Evolutionary conservation across 768 basidiomycete genomes (phyloP), one percentile per base, ranked within the genome.

Genomic region (Neoboletus subvelutipes): DNA sequence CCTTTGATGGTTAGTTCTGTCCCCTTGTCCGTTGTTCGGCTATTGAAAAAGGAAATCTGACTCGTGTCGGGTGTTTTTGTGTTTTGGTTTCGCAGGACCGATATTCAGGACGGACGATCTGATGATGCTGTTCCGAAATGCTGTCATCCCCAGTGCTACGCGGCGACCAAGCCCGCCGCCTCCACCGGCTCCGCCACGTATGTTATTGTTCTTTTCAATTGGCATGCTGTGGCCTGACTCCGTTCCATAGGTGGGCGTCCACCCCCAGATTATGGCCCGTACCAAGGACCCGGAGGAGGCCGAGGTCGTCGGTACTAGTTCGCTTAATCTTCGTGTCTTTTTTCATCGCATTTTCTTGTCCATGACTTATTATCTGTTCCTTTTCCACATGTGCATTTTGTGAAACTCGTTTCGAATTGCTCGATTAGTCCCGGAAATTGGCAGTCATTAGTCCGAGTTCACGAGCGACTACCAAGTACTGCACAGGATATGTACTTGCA

Each of bases 31-130:
- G 18, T 47, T 28, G 33, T 45, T 69, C 57, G 57, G 61, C 43
- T 54, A 48, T 48, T 20, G 54, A 6, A 56, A 51, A 41, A 56
- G 34, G 56, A 54, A 63, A 50, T 22, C 29, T 62, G 55, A 61
- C 56, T 58, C 56, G 45, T 54, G 12, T 5, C 31, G 47, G 15
- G 17, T 41, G 39, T 37, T 57, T 43, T 56, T 52, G 37, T 54
- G 51, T 31, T 53, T 61, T 26, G 36, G 53, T 33, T 52, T 58
- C 50, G 22, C 62, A 95, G 94, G 94, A 5, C 94, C 94, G 10
- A 82, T 92, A 39, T 96, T 96, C 75, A 80, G 91, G 55, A 87
- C 89, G 1, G 94, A 97, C 31, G 94, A 96, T 71, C 76, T 96
- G 39, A 88, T 98, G 85, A 86, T 87, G 58, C 67, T 93, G 31